phyloP scores from a whole-genome alignment of 768 basidiomycete species.

The Boletus coccyginus region DNA sequence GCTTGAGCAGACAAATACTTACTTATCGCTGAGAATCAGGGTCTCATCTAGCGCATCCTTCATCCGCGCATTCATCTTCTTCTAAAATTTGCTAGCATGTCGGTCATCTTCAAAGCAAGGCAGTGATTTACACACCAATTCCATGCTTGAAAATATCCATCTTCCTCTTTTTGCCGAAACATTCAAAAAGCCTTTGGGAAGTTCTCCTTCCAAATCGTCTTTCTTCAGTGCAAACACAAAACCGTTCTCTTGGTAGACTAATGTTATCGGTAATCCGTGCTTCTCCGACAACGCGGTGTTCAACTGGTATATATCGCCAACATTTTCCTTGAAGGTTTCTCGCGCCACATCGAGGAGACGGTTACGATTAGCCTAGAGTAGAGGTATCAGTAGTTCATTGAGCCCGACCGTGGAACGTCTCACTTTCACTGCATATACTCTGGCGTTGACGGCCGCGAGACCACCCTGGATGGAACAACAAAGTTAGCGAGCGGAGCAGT shows the following conservation, averaged over 20 bases:
- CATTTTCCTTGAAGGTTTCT: conserved; percentile 91
- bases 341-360: conserved; percentile 90
- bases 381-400: background rate
- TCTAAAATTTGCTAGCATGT: conserved; percentile 39
- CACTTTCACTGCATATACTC: conserved; percentile 87
- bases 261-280: conserved; percentile 60
- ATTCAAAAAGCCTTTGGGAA: conserved; percentile 74
- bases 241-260: conserved; percentile 70
- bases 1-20: conserved; percentile 5
- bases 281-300: conserved; percentile 56
- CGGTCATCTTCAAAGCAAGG: background rate
- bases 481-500: background rate
- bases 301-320: conserved; percentile 80
- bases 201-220: conserved; percentile 42
- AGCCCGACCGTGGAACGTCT: background rate
- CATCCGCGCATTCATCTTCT: conserved; percentile 86
- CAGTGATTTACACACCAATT: conserved; percentile 54
- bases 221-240: conserved; percentile 76
- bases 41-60: conserved; percentile 90
- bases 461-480: conserved; percentile 48
- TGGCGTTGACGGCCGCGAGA: conserved; percentile 69
- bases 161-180: conserved; percentile 62
- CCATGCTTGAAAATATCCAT: conserved; percentile 75
- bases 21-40: conserved; percentile 82
- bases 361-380: conserved; percentile 65